phyloP scores from a whole-genome alignment of 179 eudicot species.

The Beta corolliflora region DNA sequence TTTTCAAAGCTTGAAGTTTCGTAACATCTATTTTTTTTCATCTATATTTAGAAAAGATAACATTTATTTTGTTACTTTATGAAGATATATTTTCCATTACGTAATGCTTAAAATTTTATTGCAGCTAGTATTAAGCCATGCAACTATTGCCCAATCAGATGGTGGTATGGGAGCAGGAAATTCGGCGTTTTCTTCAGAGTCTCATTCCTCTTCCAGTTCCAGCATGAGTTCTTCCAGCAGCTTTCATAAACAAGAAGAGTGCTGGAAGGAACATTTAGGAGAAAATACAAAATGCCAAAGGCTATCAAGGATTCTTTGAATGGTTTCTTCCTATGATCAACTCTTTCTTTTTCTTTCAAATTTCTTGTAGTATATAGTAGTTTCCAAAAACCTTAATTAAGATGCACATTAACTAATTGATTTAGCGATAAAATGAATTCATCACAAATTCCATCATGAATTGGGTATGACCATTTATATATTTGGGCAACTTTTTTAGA shows the following conservation, averaged over 20 bases:
- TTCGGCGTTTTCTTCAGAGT: neutral
- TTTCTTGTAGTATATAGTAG: neutral
- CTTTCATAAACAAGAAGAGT: slow-evolving; percentile 19
- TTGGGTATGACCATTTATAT: no score
- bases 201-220: neutral
- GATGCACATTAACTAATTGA: no score
- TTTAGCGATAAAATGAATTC: no score
- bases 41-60: no score
- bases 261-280: slow-evolving; percentile 27
- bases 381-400: no score
- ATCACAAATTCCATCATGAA: no score
- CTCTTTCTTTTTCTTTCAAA: neutral
- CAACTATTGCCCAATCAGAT: slow-evolving; percentile 1
- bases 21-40: no score
- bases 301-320: slow-evolving; percentile 21
- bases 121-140: slow-evolving; percentile 20
- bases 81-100: neutral
- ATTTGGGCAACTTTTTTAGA: no score
- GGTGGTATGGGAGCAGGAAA: neutral
- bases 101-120: neutral
- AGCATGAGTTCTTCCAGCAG: neutral
- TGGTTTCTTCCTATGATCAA: neutral
- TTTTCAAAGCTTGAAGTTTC: no score
- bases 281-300: slow-evolving; percentile 31
- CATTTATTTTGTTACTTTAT: no score